phyloP scores from a whole-genome alignment of 1,139 yeast genomes.

The Spathaspora jeffriesii region DNA sequence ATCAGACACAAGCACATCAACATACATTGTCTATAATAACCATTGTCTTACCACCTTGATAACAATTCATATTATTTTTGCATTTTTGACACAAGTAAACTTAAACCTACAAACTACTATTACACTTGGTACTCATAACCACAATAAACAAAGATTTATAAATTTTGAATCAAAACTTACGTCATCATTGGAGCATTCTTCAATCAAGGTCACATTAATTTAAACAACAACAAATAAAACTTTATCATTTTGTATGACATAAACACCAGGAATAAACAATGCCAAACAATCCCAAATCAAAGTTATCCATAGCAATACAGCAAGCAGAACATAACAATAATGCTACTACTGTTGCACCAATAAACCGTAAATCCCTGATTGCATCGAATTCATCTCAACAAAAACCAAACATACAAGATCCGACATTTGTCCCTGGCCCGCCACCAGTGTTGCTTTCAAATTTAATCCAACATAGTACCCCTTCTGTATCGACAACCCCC shows the following conservation, averaged over 20 bases:
- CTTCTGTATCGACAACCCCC: conserved; percentile 27
- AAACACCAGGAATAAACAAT: conserved; percentile 15
- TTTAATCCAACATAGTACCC: conserved; percentile 24
- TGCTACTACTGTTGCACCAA: background rate
- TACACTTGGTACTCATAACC: no score
- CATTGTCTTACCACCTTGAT: background rate
- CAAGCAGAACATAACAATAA: conserved; percentile 31
- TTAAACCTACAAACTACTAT: no score
- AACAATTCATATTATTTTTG: background rate
- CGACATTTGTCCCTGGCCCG: conserved; percentile 12
- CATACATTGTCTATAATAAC: background rate
- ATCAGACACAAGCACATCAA: background rate
- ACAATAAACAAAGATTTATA: no score
- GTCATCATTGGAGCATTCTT: no score
- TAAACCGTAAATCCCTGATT: background rate
- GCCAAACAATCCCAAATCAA: conserved; percentile 39
- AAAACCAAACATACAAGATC: conserved; percentile 2
- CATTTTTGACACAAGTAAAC: background rate
- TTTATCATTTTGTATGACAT: background rate
- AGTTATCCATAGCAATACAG: conserved; percentile 47
- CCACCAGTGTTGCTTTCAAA: conserved; percentile 23
- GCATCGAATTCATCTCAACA: background rate
- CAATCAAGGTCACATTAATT: background rate
- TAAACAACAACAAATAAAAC: background rate
- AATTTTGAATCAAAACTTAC: no score